Evolutionary conservation across 73 alveolate genomes (phyloP), one percentile per base, ranked within the genome.

Genomic region (Tetrahymena borealis): DNA sequence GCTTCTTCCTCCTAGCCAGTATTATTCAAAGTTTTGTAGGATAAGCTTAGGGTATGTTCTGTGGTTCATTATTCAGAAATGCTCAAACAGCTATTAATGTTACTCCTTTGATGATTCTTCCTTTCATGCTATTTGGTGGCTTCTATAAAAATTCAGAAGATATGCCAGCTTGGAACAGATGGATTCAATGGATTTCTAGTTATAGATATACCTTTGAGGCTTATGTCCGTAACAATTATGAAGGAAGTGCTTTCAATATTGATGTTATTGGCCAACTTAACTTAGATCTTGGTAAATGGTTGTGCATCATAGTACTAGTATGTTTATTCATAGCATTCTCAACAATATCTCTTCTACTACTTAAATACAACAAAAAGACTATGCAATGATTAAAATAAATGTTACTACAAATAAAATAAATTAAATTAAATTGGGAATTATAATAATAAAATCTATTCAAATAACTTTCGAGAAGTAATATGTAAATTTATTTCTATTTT

Each of bases 1-100:
- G 95, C 38, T 95, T 96, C 42, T 96, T 96, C 94, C 42, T 96
- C 90, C 40, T 94, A 33, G 91, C 96, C 5, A 60, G 94, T 79
- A 91, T 43, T 16, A 20, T 91, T 10, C 94, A 93, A n/a, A 85
- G 94, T 38, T 96, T 96, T 90, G 32, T 96, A 15, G 90, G 97
- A 90, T 97, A 96, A 40, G 95, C 91, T n/a, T 33, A 79, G 28
- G 94, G 93, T 20, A 94, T 91, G 35, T 90, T 95, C 95, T 96
- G 94, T 90, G 79, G 94, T 2, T 95, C 93, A 1, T 78, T 94
- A 39, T 85, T 97, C 11, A 95, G 94, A 40, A 94, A 94, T 94
- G 79, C 94, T 24, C 96, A 94, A 7, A 96, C 95, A 40, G 92
- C 93, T 13, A 31, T 94, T 24, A 77, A 96, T 33, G 98, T 95